Evolutionary conservation across 2,329 filamentous ascomycete genomes (phyloP), one percentile per base, ranked within the genome.

Genomic region (Pseudopyrenochaeta lycopersici): DNA sequence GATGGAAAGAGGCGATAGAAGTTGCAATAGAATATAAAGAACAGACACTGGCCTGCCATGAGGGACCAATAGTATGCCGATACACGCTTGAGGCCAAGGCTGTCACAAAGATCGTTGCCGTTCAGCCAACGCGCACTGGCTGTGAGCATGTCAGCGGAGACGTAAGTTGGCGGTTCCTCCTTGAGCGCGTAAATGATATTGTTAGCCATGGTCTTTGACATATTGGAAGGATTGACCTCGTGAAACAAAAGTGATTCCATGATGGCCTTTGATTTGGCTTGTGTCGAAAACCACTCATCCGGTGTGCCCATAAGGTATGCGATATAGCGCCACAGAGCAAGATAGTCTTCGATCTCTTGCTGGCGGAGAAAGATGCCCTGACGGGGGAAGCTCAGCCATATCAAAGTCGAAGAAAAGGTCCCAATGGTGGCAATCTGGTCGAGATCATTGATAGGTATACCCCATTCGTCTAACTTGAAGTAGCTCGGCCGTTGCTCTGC

Each of bases 321-420:
- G 11, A 93, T 84, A 58, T 90, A 89, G 2, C 90, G 83, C 90
- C 90, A 94, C 1, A 94, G 77, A 0, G 90, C 89, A 39, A 91
- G 80, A 68, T 91, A 93, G 65, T 92, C 90, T 1, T 70, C 68
- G 2, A 84, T 85, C 68, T 94, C 90, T 52, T 84, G 83, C 23
- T 80, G 52, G 0, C 82, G 81, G 21, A 90, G 76, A 60, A 78
- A 87, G 49, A 94, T 86, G 2, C 90, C 90, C 75, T 93, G 90
- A 0, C 89, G 81, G 0, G 90, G 90, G 4, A 93, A 80, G 20
- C 84, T 84, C 21, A 91, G 70, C 81, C 85, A 92, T 54, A 92
- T 81, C 2, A 92, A 73, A 0, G 84, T 84, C 0, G 86, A 81
- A 0, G 86, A 90, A 74, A 94, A 94, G 1, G 85, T 86, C 31